Evolutionary conservation across 2,329 filamentous ascomycete species (phyloP).

Genomic region (Cercospora zeae-maydis): DNA sequence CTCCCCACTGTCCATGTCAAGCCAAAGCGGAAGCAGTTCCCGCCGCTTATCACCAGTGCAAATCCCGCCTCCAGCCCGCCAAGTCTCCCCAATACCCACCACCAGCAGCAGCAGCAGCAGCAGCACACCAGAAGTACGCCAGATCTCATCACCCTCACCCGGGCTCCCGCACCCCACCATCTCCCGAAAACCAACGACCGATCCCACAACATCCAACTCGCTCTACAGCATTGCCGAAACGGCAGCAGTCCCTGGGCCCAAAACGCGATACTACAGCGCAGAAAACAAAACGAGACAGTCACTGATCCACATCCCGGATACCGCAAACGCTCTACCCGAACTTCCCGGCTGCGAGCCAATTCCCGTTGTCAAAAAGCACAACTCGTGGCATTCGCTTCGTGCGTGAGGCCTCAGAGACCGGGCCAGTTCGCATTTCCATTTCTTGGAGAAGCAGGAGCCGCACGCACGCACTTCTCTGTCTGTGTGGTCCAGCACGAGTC

Average conservation of each 20-base stretch:
- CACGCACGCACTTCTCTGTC: no score
- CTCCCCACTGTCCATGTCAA: background rate
- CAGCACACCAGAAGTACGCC: background rate
- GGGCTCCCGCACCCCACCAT: background rate
- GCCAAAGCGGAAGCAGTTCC: background rate
- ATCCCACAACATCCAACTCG: background rate
- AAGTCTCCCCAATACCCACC: constrained; percentile 2
- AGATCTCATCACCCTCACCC: background rate
- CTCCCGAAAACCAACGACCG: background rate
- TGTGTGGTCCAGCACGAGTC: no score
- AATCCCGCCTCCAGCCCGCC: background rate
- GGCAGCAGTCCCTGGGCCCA: background rate
- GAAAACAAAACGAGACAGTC: background rate
- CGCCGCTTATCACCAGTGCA: constrained; percentile 1
- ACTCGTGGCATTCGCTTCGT: background rate
- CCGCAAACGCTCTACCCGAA: constrained; percentile 6
- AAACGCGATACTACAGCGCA: constrained; percentile 5
- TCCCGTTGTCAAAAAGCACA: background rate
- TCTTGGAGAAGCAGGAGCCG: no score
- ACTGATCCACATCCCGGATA: constrained; percentile 1
- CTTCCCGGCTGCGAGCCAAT: background rate
- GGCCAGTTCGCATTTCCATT: no score
- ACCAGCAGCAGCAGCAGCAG: background rate
- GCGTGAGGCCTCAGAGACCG: no score
- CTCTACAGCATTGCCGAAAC: constrained; percentile 7